Conservation (phyloP, 768 basidiomycete genomes). For the Serendipita sp. region DNA sequence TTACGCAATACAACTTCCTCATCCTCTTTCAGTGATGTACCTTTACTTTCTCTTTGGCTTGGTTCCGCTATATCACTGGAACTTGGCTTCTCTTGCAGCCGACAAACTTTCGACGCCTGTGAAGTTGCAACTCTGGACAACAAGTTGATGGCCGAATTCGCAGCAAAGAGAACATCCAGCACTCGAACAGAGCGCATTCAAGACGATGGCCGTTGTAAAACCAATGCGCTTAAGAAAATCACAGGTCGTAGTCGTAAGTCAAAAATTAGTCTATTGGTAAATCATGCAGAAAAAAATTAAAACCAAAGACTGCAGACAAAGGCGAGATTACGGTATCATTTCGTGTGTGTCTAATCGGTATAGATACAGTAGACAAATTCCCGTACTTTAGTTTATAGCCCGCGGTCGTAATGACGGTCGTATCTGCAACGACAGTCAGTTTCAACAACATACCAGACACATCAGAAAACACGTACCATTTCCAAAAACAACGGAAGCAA, state of each 20-base stretch:
- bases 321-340: not conserved
- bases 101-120: constrained; percentile 3
- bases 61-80: not conserved
- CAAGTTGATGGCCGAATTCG: not conserved
- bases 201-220: not conserved
- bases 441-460: not conserved
- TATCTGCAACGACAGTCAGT: constrained; percentile 7
- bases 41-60: not conserved
- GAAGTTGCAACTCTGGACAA: not conserved
- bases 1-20: not conserved
- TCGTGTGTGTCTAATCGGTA: not conserved
- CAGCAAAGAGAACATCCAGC: constrained; percentile 1
- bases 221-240: not conserved
- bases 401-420: constrained; percentile 5
- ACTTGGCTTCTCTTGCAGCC: not conserved
- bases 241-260: not conserved
- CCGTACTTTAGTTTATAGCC: not conserved
- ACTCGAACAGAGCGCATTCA: constrained; percentile 7
- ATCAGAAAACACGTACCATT: constrained; percentile 41
- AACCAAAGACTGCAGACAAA: not conserved
- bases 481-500: constrained; percentile 83
- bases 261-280: not conserved
- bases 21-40: not conserved
- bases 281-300: not conserved
- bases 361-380: not conserved